Base-by-base conservation (phyloP, 2,329 filamentous ascomycete species). In the Penicillium decumbens region DNA sequence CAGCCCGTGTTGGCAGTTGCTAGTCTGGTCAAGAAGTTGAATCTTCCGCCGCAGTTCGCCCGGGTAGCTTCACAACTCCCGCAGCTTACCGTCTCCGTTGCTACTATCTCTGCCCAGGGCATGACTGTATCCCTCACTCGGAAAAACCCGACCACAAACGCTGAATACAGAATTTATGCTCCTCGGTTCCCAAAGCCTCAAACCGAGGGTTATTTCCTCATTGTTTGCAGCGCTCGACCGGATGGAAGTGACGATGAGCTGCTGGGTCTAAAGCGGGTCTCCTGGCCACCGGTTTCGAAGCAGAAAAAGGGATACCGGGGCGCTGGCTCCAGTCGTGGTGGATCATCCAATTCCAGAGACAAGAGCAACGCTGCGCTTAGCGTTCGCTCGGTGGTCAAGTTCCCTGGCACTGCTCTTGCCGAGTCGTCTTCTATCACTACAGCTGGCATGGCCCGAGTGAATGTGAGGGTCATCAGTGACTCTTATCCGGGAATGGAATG, bases 171-270 rank as follows among this genome's bases (percentile, higher is more conserved):
- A 53, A 87, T 96, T 65, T 95, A 85, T 61, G 89, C 93, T 0
- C 92, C 95, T 2, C 80, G 81, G 20, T 97, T 95, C 72, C 92
- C 92, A 1, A 98, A 98, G 71, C 84, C 90, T 13, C 93, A 98
- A 70, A 93, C 84, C 0, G 93, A 98, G 65, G 91, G 91, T 0
- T 97, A 85, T 80, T 97, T 98, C 69, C 81, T 93, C 12, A 66
- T 97, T 20, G 79, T 95, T 0, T 85, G 83, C 6, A 61, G 58
- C 29, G 55, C 63, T 32, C 56, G 58, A 4, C 44, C 63, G 0
- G 62, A 65, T 42, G 61, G 80, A 2, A 75, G 74, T 0, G 79
- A 73, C 6, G 89, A 92, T 51, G 89, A 96, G 59, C 78, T 97
- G 33, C 71, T 95, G 3, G 92, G 87, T 2, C 76, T 98, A 55